Evolutionary conservation across 768 basidiomycete species (phyloP), one percentile per base, ranked within the genome.

Genomic region (Rhizopogon vulgaris): DNA sequence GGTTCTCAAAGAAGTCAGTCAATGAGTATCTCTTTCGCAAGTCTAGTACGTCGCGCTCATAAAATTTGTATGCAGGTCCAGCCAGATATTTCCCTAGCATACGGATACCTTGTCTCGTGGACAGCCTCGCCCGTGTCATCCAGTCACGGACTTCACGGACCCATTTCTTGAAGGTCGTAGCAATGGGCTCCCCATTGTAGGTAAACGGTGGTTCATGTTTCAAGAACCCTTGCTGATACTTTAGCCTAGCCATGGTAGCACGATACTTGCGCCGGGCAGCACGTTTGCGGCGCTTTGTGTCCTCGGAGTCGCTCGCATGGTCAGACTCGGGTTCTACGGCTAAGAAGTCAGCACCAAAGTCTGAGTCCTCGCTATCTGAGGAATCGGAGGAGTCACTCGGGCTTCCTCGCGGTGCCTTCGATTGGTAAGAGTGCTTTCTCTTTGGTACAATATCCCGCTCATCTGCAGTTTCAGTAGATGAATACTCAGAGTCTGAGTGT

Each of bases 191-290:
- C 3, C 58, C 56, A 14, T 41, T 49, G 51, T 56, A 59, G 1
- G 38, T 51, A 18, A 47, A 52, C 1, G 53, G 58, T 6, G 49
- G 52, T 3, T 56, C 55, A 12, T 52, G 38, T n/a, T 53, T 56
- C 5, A 56, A 36, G 27, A 54, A 54, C 0, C 50, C 49, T 15
- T 59, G 58, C 36, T 59, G 56, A 18, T 57, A 37, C 3, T 48
- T 51, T 4, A 59, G 15, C 1, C 38, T 36, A 3, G 41, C 34
- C 12, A 57, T 6, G 14, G 55, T 57, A 12, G 40, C 40, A 17
- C 40, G 22, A 30, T 49, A 52, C 17, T 46, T 14, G 14, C 48
- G 2, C 22, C 39, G 45, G 1, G 34, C 38, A 3, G 41, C 4
- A 8, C 46, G 53, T 38, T 59, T 59, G 3, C 4, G 1, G 1